A percentile compares a stretch with the other conserved stretches of the same genome.
Conservation (phyloP, 2,329 filamentous ascomycete genomes). For the Cercospora sp. region DNA sequence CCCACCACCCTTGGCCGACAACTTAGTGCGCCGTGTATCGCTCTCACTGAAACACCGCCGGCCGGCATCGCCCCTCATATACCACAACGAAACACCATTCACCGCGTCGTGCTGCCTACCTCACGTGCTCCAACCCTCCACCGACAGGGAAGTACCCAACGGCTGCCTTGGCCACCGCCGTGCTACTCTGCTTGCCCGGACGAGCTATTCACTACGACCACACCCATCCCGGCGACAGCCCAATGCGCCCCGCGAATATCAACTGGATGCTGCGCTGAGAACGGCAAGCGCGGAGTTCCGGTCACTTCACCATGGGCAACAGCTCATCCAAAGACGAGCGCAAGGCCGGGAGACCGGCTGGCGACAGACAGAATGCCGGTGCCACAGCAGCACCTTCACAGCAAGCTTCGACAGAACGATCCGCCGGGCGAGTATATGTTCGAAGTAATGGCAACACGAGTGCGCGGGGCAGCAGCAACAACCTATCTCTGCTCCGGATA, state of each 20-base stretch:
- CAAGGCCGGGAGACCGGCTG: constrained; percentile 39
- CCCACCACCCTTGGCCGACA: background rate
- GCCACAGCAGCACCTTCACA: constrained; percentile 28
- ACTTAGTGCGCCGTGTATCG: background rate
- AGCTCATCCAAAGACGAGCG: constrained; percentile 51
- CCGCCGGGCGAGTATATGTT: constrained; percentile 44
- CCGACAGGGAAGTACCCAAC: constrained; percentile 17
- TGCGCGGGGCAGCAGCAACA: constrained; percentile 55
- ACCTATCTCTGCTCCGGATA: constrained; percentile 60
- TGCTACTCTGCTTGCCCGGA: background rate
- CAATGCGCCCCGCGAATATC: constrained; percentile 13
- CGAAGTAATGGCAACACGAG: constrained; percentile 44
- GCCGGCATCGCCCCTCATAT: constrained; percentile 13
- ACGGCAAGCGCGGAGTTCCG: constrained; percentile 15
- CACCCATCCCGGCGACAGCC: constrained; percentile 1
- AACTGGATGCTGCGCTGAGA: constrained; percentile 13
- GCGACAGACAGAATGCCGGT: constrained; percentile 37
- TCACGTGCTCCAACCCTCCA: constrained; percentile 12
- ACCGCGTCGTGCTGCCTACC: constrained; percentile 4
- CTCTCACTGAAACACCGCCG: constrained; percentile 10
- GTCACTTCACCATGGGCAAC: constrained; percentile 45
- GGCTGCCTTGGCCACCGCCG: constrained; percentile 16
- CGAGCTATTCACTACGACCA: background rate
- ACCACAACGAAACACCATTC: constrained; percentile 10
- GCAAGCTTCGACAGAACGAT: constrained; percentile 29